Evolutionary conservation across 805 yeast species (phyloP).

Genomic region (Saccharomyces eubayanus): DNA sequence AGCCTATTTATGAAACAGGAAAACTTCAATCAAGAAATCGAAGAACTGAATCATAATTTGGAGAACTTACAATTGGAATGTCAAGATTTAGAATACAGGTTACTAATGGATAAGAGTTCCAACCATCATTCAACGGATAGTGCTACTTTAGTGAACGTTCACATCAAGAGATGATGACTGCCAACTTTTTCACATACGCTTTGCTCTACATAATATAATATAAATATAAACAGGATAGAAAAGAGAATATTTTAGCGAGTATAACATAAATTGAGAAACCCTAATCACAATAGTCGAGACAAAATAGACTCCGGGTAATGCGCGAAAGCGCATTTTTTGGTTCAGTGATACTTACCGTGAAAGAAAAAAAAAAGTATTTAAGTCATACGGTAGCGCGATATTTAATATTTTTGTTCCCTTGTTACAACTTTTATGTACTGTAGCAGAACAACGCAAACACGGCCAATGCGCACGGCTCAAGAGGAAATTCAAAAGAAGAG

Average conservation of each 20-base stretch:
- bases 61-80: slow-evolving; percentile 32
- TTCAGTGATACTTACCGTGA: neutral
- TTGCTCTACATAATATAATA: neutral
- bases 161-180: neutral
- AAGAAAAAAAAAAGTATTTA: neutral
- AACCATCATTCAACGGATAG: neutral
- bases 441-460: neutral
- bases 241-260: neutral
- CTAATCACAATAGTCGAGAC: neutral
- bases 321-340: neutral
- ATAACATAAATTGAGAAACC: neutral
- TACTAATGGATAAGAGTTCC: slow-evolving; percentile 4
- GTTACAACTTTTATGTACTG: neutral
- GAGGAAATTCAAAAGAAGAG: neutral
- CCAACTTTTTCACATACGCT: neutral
- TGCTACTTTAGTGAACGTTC: neutral
- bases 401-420: too few relatives aligned
- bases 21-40: slow-evolving; percentile 48
- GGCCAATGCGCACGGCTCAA: neutral
- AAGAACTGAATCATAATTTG: slow-evolving; percentile 33
- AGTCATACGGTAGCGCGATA: neutral
- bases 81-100: slow-evolving; percentile 13
- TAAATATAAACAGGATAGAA: neutral
- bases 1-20: slow-evolving; percentile 48
- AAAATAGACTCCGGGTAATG: neutral